Evolutionary conservation across 345 rosid species (phyloP).

Genomic region (Gossypium turneri): DNA sequence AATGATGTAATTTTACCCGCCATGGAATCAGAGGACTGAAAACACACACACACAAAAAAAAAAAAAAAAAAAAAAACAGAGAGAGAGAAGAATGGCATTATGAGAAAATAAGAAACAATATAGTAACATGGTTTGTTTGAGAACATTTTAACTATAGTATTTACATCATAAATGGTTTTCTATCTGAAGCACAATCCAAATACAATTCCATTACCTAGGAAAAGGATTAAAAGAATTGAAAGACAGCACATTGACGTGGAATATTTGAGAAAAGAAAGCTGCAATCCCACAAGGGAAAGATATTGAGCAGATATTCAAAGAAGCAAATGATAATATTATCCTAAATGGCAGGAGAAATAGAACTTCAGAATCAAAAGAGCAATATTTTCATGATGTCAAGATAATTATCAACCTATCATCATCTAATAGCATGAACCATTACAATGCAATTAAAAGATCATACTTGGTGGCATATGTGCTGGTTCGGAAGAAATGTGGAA

Average conservation of each 20-base stretch:
- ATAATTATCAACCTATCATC: constrained; percentile 5
- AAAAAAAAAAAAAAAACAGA: too few relatives aligned
- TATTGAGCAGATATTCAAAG: neutral
- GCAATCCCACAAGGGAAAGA: neutral
- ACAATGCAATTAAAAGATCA: constrained; percentile 15
- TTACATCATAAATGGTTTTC: neutral
- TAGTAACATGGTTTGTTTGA: neutral
- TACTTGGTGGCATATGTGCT: constrained; percentile 68
- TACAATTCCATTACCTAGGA: neutral
- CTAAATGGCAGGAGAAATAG: neutral
- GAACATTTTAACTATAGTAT: neutral
- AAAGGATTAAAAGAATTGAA: neutral
- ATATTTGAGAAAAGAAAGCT: neutral
- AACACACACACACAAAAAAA: neutral
- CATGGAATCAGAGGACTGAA: too few relatives aligned
- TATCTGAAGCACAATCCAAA: neutral
- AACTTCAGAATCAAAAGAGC: neutral
- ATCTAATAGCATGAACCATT: neutral
- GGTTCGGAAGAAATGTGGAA: constrained; percentile 78
- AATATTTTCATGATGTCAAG: neutral
- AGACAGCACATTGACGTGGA: neutral
- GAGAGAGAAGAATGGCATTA: neutral
- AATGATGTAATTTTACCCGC: neutral
- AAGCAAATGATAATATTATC: neutral
- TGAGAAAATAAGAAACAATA: neutral